These are phyloP conservation scores for Psidium guajava DNA, from an alignment of 345 rosid genomes.

Conservation along the genomic window DNA sequence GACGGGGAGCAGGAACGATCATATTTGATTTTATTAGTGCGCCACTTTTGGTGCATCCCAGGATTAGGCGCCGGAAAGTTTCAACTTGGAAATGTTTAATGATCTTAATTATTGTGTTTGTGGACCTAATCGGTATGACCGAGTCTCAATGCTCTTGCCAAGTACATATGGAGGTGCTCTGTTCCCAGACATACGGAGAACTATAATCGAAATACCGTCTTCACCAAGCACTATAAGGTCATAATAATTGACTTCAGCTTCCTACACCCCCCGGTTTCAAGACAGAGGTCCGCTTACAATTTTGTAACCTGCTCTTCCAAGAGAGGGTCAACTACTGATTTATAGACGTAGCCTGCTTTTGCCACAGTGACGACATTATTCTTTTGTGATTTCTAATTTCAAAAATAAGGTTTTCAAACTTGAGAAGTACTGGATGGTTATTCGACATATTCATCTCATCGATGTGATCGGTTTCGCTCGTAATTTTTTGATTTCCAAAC, in stretches of 20 bases:
- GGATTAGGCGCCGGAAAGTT: not conserved
- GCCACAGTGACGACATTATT: not conserved
- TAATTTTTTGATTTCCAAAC: not conserved
- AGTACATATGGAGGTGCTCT: not conserved
- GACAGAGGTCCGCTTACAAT: not conserved
- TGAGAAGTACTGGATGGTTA: not conserved
- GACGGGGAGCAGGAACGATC: not conserved
- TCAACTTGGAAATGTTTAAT: not conserved
- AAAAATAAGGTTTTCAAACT: not conserved
- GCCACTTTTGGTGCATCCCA: not conserved
- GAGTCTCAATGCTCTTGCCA: not conserved
- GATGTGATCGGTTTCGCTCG: not conserved
- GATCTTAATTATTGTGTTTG: not conserved
- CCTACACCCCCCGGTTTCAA: not conserved
- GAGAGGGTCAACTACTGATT: not conserved
- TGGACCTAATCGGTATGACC: not conserved
- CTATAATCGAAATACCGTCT: not conserved
- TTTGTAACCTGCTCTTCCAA: not conserved
- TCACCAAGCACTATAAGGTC: not conserved
- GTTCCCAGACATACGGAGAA: not conserved
- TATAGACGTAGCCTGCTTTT: not conserved
- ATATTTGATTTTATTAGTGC: not conserved
- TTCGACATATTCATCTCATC: not conserved
- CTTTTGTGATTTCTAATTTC: not conserved
- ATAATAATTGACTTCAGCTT: not conserved